Evolutionary conservation across 164 flowering plant genomes (phyloP).

Genomic region (Warburgia ugandensis): DNA sequence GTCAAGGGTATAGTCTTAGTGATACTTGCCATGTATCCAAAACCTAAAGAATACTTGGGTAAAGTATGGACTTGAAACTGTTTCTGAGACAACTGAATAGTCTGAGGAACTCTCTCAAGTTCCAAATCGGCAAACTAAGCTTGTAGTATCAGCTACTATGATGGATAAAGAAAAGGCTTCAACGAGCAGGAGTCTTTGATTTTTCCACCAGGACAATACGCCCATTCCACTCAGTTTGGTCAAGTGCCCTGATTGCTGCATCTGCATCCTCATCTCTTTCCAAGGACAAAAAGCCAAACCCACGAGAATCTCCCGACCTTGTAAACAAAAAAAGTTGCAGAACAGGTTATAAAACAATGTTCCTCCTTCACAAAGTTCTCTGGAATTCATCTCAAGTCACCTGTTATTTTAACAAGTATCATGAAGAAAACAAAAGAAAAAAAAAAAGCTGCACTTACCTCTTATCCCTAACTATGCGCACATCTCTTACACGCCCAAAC

Average conservation of each 20-base stretch:
- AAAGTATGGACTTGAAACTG: too few species aligned
- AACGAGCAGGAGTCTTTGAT: conserved; percentile 25
- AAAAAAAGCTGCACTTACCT: conserved; percentile 18
- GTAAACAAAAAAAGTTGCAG: conserved; percentile 7
- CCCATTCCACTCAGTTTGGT: conserved; percentile 38
- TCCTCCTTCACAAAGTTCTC: too few species aligned
- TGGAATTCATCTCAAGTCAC: too few species aligned
- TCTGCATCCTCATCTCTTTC: conserved; percentile 40
- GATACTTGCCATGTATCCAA: conserved; percentile 10
- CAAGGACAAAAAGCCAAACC: conserved; percentile 37
- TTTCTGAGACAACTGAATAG: conserved; percentile 1
- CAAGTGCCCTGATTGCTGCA: conserved; percentile 34
- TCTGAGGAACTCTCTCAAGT: neutral
- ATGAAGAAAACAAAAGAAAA: too few species aligned
- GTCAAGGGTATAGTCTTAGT: conserved; percentile 3
- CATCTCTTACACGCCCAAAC: conserved; percentile 35
- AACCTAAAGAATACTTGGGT: conserved; percentile 5
- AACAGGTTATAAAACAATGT: too few species aligned
- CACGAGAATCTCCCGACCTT: conserved; percentile 42
- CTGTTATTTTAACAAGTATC: too few species aligned
- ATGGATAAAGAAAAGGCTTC: conserved; percentile 7
- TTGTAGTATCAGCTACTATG: conserved; percentile 1
- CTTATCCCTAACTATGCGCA: conserved; percentile 41
- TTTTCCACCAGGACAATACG: conserved; percentile 39
- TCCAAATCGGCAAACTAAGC: conserved; percentile 5